Conservation (phyloP, 2,329 filamentous ascomycete genomes). For the Xylariaceae sp. region DNA sequence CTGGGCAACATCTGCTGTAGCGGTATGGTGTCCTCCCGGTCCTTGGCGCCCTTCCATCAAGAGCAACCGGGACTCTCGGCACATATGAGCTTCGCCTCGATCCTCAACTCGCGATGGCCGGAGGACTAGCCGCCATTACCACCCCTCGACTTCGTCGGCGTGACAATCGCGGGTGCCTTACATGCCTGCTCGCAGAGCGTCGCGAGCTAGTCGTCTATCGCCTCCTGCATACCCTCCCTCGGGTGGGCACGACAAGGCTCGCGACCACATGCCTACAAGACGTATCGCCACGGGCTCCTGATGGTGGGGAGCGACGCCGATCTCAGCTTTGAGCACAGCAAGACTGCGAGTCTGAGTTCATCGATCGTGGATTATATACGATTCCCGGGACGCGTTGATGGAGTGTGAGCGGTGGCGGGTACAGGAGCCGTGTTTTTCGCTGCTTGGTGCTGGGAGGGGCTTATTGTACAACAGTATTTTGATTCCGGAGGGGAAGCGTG, state of each 20-base stretch:
- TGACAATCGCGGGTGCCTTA: constrained; percentile 28
- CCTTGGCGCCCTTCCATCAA: constrained; percentile 36
- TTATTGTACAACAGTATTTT: constrained; percentile 48
- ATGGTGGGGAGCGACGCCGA: constrained; percentile 47
- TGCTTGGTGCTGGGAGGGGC: constrained; percentile 41
- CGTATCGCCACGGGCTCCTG: constrained; percentile 49
- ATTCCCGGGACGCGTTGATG: constrained; percentile 46
- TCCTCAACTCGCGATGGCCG: constrained; percentile 28
- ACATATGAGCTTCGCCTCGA: too few relatives aligned
- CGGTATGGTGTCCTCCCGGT: constrained; percentile 49
- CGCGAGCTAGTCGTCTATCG: constrained; percentile 48
- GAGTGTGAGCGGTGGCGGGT: constrained; percentile 42
- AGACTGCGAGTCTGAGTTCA: constrained; percentile 45
- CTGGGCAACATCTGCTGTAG: constrained; percentile 44
- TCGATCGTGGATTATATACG: constrained; percentile 49
- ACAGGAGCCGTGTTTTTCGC: constrained; percentile 46
- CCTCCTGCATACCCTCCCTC: constrained; percentile 38
- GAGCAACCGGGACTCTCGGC: constrained; percentile 40
- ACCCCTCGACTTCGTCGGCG: constrained; percentile 39
- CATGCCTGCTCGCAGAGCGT: constrained; percentile 37
- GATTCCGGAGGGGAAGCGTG: constrained; percentile 48
- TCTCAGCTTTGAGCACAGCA: constrained; percentile 37
- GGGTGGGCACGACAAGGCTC: constrained; percentile 30
- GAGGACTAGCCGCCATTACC: constrained; percentile 42
- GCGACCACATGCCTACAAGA: constrained; percentile 45